These are phyloP conservation scores for Candida pseudoviswanathii DNA, from an alignment of 1,139 yeast species.

Conservation along the genomic window DNA sequence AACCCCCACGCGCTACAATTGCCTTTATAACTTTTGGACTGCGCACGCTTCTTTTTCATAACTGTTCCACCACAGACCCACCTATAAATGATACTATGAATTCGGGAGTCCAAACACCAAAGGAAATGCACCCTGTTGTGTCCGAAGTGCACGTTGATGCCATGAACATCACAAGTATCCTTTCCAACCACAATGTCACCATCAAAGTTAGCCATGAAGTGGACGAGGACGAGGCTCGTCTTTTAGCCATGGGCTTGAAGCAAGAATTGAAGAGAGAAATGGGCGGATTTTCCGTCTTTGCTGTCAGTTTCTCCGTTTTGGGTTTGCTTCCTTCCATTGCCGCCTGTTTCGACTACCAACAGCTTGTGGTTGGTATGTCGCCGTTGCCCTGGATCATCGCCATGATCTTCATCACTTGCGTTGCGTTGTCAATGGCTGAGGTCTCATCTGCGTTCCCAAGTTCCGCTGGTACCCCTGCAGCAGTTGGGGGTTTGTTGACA, in stretches of 20 bases:
- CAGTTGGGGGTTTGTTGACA: no score
- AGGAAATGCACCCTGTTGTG: slow-evolving; percentile 30
- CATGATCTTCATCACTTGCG: slow-evolving; percentile 49
- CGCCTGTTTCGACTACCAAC: slow-evolving; percentile 56
- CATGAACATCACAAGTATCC: slow-evolving; percentile 38
- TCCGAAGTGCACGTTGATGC: slow-evolving; percentile 47
- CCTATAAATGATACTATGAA: slow-evolving; percentile 10
- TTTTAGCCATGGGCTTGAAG: slow-evolving; percentile 68
- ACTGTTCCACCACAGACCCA: background rate
- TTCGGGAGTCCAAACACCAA: slow-evolving; percentile 12
- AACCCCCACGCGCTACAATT: no score
- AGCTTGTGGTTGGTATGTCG: slow-evolving; percentile 52
- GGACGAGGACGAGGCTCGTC: slow-evolving; percentile 55
- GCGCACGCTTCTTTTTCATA: background rate
- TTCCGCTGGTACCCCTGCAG: slow-evolving; percentile 44
- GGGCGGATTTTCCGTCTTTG: slow-evolving; percentile 60
- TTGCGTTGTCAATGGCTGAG: slow-evolving; percentile 53
- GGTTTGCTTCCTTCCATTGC: slow-evolving; percentile 74
- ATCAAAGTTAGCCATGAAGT: slow-evolving; percentile 51
- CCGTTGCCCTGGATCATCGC: slow-evolving; percentile 61
- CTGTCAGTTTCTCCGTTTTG: slow-evolving; percentile 72
- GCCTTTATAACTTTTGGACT: background rate
- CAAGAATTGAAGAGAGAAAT: slow-evolving; percentile 76
- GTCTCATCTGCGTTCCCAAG: slow-evolving; percentile 53
- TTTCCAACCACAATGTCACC: slow-evolving; percentile 41